Evolutionary conservation across 768 basidiomycete species (phyloP).

Genomic region (Mycena olivaceomarginata): DNA sequence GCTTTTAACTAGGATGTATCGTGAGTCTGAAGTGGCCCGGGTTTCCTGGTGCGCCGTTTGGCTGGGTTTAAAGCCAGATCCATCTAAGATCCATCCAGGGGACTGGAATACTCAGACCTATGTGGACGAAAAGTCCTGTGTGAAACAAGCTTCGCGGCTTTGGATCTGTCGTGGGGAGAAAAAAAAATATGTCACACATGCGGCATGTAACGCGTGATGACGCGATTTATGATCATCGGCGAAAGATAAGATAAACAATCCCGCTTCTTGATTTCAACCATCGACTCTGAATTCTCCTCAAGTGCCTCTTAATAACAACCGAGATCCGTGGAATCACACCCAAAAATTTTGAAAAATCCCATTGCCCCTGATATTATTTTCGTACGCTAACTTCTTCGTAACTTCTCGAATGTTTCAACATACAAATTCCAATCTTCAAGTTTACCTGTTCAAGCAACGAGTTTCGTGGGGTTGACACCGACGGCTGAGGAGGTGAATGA

Average conservation of each 20-base stretch:
- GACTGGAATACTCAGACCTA: constrained; percentile 29
- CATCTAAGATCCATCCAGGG: constrained; percentile 18
- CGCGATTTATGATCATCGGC: too few species aligned
- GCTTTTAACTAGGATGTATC: too few species aligned
- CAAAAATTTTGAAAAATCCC: neutral
- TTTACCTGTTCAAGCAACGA: constrained; percentile 9
- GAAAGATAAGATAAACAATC: too few species aligned
- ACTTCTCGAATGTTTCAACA: neutral
- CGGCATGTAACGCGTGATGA: too few species aligned
- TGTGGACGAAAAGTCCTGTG: neutral
- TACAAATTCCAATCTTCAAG: neutral
- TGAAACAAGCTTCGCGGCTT: constrained; percentile 26
- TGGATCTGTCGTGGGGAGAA: constrained; percentile 8
- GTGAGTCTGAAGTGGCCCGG: too few species aligned
- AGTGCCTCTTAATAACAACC: too few species aligned
- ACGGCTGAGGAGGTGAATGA: constrained; percentile 10
- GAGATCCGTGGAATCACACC: too few species aligned
- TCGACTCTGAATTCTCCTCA: too few species aligned
- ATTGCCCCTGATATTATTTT: neutral
- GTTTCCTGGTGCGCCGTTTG: constrained; percentile 30
- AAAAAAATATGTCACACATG: too few species aligned
- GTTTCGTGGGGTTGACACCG: constrained; percentile 30
- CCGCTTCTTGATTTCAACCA: too few species aligned
- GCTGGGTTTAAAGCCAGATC: constrained; percentile 27
- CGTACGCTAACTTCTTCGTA: neutral